phyloP scores from a whole-genome alignment of 768 basidiomycete species.

The Auricularia heimuer region DNA sequence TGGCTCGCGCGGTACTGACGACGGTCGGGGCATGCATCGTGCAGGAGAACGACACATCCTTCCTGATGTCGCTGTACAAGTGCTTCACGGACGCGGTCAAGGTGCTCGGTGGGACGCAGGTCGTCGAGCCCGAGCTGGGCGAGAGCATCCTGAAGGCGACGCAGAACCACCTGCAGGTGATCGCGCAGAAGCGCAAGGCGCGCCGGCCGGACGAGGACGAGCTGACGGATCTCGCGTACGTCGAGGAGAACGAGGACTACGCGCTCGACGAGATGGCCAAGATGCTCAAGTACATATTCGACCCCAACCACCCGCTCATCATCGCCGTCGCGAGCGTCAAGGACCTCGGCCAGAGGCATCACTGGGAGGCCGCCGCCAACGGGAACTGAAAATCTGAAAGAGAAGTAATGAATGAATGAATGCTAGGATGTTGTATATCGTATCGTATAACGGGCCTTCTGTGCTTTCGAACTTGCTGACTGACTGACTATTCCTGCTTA shows the following conservation, averaged over 20 bases:
- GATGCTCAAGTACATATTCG: constrained; percentile 41
- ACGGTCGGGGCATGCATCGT: constrained; percentile 55
- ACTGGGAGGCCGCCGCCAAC: neutral
- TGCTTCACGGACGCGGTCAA: constrained; percentile 53
- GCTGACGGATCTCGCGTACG: constrained; percentile 54
- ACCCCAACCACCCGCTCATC: constrained; percentile 51
- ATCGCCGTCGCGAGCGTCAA: constrained; percentile 63
- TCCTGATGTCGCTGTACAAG: constrained; percentile 68
- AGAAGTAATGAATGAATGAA: too few relatives aligned
- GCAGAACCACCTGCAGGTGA: constrained; percentile 54
- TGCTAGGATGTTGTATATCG: too few relatives aligned
- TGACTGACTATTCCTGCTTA: too few relatives aligned
- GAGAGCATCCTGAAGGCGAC: constrained; percentile 55
- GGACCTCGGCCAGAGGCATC: constrained; percentile 44
- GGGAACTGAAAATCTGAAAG: too few relatives aligned
- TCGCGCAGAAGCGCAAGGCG: constrained; percentile 59
- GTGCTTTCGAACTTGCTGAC: too few relatives aligned
- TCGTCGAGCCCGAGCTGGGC: constrained; percentile 44
- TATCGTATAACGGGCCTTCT: too few relatives aligned
- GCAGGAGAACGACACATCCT: constrained; percentile 64
- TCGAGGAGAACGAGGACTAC: constrained; percentile 80
- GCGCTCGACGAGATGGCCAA: constrained; percentile 71
- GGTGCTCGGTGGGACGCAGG: constrained; percentile 44
- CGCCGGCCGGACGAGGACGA: constrained; percentile 43
- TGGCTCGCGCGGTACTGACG: constrained; percentile 58